Evolutionary conservation across 1,284 basidiomycete genomes (phyloP).

Genomic region (Puccinia coronata): DNA sequence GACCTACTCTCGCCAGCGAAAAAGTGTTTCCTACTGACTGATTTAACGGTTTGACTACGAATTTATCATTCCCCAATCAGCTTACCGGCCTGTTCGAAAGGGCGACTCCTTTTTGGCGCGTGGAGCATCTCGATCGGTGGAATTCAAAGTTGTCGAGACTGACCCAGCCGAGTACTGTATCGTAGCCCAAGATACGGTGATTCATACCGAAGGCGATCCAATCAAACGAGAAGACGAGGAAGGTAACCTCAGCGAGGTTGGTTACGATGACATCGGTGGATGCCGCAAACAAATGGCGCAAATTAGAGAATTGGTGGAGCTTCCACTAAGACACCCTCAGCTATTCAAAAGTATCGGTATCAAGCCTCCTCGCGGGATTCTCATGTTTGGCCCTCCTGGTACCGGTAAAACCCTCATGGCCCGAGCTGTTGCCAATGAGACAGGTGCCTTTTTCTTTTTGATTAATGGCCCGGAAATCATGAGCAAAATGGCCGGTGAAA

Average conservation of each 20-base stretch:
- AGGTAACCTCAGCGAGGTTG: conserved; percentile 87
- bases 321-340: conserved; percentile 85
- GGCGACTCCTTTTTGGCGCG: conserved; percentile 99
- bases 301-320: conserved; percentile 87
- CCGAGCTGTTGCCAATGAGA: conserved; percentile 66
- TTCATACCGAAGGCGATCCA: conserved; percentile 96
- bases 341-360: conserved; percentile 84
- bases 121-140: conserved; percentile 94
- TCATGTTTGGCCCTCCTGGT: conserved; percentile 58
- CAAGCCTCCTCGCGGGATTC: conserved; percentile 57
- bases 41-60: neutral
- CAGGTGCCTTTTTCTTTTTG: conserved; percentile 99
- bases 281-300: conserved; percentile 82
- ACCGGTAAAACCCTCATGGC: conserved; percentile 59
- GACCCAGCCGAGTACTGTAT: conserved; percentile 96
- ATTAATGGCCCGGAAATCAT: conserved; percentile 57
- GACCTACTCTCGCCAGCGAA: neutral
- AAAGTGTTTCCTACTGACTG: neutral
- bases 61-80: conserved; percentile 60
- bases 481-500: conserved; percentile 63
- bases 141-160: conserved; percentile 91
- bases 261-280: conserved; percentile 79
- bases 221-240: conserved; percentile 99
- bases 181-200: conserved; percentile 93
- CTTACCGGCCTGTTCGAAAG: conserved; percentile 89